These are phyloP conservation scores for Phytophthora pluvialis DNA, from an alignment of 352 stramenopile genomes.

Conservation along the genomic window DNA sequence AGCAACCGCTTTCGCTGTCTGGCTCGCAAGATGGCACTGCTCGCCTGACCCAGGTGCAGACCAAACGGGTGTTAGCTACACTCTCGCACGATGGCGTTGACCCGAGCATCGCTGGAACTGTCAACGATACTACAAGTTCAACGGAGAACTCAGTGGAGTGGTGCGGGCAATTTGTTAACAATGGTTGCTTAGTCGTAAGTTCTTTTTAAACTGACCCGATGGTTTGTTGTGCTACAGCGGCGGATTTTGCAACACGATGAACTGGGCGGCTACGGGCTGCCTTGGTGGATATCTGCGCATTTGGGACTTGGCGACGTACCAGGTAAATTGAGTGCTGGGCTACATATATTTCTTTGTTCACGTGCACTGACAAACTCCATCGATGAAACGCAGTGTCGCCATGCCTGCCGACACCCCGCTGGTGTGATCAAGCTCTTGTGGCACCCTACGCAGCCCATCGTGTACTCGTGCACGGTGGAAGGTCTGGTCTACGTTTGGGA, in stretches of 20 bases:
- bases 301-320: conserved; percentile 93
- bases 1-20: conserved; percentile 93
- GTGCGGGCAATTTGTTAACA: conserved; percentile 40
- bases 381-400: conserved; percentile 66
- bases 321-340: conserved; percentile 41
- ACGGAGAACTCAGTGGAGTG: conserved; percentile 90
- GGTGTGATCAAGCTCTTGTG: conserved; percentile 93
- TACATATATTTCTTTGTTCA: background rate
- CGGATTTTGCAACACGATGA: conserved; percentile 94
- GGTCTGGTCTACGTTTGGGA: conserved; percentile 93
- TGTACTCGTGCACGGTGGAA: conserved; percentile 91
- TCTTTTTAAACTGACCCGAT: conserved; percentile 8
- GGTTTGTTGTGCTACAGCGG: conserved; percentile 57
- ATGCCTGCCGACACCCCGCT: conserved; percentile 87
- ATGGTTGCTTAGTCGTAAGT: background rate
- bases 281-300: conserved; percentile 96
- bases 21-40: conserved; percentile 95
- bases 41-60: conserved; percentile 93
- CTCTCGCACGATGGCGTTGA: conserved; percentile 78
- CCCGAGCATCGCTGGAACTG: conserved; percentile 46
- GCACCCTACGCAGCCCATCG: conserved; percentile 85
- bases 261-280: conserved; percentile 95
- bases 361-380: conserved; percentile 10
- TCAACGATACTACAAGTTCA: conserved; percentile 51
- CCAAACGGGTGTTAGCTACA: conserved; percentile 93